Percentiles rank a stretch among this genome's conserved stretches.
Conservation (phyloP, 1,284 basidiomycete genomes). For the Tranzscheliella williamsii region DNA sequence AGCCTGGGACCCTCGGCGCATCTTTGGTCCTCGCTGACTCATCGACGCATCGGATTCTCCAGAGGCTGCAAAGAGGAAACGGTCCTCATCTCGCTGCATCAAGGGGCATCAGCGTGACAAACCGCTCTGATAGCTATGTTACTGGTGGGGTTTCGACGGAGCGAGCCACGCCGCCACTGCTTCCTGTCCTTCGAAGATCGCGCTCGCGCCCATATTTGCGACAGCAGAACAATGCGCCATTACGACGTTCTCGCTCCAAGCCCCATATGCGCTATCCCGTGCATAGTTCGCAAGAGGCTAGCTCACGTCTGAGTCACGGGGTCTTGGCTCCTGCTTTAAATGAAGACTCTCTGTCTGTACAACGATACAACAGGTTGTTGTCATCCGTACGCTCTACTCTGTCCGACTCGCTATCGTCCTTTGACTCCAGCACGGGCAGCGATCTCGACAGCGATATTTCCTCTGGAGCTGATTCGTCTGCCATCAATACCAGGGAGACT, state of each 20-base stretch:
- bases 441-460: slow-evolving; percentile 17
- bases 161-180: slow-evolving; percentile 2
- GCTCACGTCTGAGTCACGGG: no score
- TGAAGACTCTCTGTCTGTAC: no score
- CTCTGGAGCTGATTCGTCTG: no score
- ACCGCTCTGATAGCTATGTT: background rate
- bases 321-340: no score
- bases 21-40: slow-evolving; percentile 40
- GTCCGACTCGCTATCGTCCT: slow-evolving; percentile 13
- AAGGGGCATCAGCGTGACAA: no score
- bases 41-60: slow-evolving; percentile 35
- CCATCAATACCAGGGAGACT: no score
- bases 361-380: no score
- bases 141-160: no score
- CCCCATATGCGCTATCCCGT: slow-evolving; percentile 18
- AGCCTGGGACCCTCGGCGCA: slow-evolving; percentile 9
- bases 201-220: slow-evolving; percentile 35
- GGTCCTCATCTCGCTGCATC: no score
- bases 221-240: slow-evolving; percentile 3
- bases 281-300: no score
- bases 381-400: slow-evolving; percentile 25
- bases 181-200: slow-evolving; percentile 22
- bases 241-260: slow-evolving; percentile 34
- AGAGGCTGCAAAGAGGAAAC: slow-evolving; percentile 10
- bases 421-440: slow-evolving; percentile 11